Evolutionary conservation across 1,284 basidiomycete species (phyloP), one percentile per base, ranked within the genome.

Genomic region (Trichosporon sp.): DNA sequence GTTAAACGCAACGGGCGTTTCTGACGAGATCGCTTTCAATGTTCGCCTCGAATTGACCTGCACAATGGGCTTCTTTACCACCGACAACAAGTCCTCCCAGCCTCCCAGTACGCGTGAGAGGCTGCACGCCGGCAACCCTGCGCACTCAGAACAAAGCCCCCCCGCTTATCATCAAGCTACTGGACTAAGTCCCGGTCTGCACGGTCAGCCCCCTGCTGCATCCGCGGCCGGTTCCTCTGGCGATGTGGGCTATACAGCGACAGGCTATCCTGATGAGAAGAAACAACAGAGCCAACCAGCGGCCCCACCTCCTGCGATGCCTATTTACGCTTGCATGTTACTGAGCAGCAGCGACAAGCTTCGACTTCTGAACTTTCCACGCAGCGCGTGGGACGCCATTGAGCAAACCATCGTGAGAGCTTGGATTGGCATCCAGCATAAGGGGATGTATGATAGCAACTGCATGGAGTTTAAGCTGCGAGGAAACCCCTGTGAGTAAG

Each of bases 381-480:
- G 27, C 13, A 14, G 34, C n/a, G n/a, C 63, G 1, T 21, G 11
- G 13, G 31, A 29, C 1, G 37, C 54, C 9, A 21, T 66, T 14
- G 19, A 21, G 27, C 40, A 44, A 7, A 32, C 56, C 7, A 13
- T 66, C 11, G 16, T 16, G 4, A 33, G 49, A n/a, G 62, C 62
- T 5, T 78, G 76, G 76, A 34, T 65, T 1, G 76, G 76, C 2
- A 70, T 78, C 4, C 73, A 76, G 63, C 10, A 49, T 14, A 56
- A 67, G 14, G 60, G 57, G 3, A 19, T 36, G 4, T 52, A 64
- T 40, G 68, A 65, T 37, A 33, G 61, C 11, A 59, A 46, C n/a
- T 65, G 64, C 11, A 71, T 64, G 57, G 76, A 77, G 62, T 75
- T 73, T 71, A 78, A 77, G 65, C 59, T 77, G 23, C 49, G 44